Conservation (phyloP, 2,329 filamentous ascomycete genomes). For the Aureobasidium uvarum region DNA sequence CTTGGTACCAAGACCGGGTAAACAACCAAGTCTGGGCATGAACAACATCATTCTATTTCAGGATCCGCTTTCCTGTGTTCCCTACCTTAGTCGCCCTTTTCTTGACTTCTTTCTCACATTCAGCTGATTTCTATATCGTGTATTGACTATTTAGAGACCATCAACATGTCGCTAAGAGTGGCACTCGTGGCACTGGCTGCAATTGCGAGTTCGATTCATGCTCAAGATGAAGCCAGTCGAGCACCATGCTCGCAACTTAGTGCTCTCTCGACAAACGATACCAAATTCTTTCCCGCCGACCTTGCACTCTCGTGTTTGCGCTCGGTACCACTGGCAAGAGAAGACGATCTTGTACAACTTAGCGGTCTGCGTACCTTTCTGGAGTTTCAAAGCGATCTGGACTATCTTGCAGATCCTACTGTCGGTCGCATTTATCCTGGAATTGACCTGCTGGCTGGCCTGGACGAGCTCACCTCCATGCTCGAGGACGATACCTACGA, state of each 20-base stretch:
- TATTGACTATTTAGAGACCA: background rate
- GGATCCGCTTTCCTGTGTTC: background rate
- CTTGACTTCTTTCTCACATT: background rate
- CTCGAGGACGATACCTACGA: slow-evolving; percentile 37
- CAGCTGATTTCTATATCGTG: background rate
- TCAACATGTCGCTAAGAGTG: background rate
- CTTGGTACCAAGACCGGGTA: slow-evolving; percentile 17
- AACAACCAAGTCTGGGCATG: slow-evolving; percentile 3
- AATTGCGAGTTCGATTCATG: background rate
- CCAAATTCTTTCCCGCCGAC: slow-evolving; percentile 10
- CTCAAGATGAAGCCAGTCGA: background rate
- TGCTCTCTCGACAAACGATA: background rate
- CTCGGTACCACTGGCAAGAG: slow-evolving; percentile 41
- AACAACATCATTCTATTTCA: background rate
- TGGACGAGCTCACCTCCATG: slow-evolving; percentile 39
- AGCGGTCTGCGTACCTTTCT: slow-evolving; percentile 40
- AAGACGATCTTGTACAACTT: slow-evolving; percentile 38
- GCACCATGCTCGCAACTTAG: slow-evolving; percentile 9
- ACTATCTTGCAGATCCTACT: slow-evolving; percentile 41
- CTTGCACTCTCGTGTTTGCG: slow-evolving; percentile 35
- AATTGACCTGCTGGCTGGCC: slow-evolving; percentile 42
- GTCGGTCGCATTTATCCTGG: slow-evolving; percentile 40
- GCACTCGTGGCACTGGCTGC: background rate
- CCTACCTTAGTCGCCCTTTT: background rate
- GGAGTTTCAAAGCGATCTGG: slow-evolving; percentile 44